Base-by-base conservation (phyloP, 257 asterid genomes). In the Solanum stenotomum region DNA sequence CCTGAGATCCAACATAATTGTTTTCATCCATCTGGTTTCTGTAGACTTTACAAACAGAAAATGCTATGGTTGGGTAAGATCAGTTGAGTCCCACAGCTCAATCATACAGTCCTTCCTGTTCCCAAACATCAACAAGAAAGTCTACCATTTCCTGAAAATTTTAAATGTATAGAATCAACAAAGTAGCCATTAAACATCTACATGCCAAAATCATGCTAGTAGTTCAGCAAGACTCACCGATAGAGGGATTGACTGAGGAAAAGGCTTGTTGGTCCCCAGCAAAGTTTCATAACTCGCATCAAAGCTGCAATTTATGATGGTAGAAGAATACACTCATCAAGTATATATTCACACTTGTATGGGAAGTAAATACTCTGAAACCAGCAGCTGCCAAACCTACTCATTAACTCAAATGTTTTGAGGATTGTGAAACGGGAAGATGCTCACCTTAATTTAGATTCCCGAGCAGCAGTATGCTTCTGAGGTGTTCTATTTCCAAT, bases 181-280 rank as follows among this genome's bases (percentile, higher is more conserved):
- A 56, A 84, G 77, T 34, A 72, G 37, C 59, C 11, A 78, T 15
- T 35, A 63, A 76, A 11, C 25, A 59, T 68, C 22, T 76, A 27
- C 12, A 42, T 46, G 46, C 46, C 81, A 81, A 67, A 65, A 56
- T 15, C 35, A 15, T 65, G 37, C 67, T 20, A 59, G 23, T 35
- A 68, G 40, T 37, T 25, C 18, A 84, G 31, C 22, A 23, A 86
- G 75, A 92, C 99, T 93, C 90, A 97, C 99, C 76, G 98, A 71
- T 89, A 97, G 91, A 23, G 98, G 99, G 88, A 96, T 93, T 44
- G 98, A 95, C 84, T 92, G 96, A 29, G 98, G 95, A 85, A 97
- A 95, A 65, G 96, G 96, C 89, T 94, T 97, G 92, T 92, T 95
- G 61, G 94, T 91, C 84, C 98, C 96, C 5, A 97, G 99, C 93